These are phyloP conservation scores for Globisporangium lucens DNA, from an alignment of 352 stramenopile species.

Conservation along the genomic window DNA sequence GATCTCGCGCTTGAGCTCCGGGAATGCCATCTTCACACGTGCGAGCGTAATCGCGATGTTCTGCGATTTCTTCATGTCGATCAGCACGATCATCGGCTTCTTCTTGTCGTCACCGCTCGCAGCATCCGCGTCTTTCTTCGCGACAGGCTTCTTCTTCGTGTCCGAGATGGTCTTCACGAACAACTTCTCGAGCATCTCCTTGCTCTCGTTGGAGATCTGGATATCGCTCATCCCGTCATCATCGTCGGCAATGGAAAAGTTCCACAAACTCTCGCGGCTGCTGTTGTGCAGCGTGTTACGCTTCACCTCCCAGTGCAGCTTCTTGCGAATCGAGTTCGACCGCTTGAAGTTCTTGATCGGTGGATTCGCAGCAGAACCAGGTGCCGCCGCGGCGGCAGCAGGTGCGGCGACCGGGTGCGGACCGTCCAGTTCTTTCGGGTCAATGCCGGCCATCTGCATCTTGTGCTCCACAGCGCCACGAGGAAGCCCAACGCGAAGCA, in stretches of 20 bases:
- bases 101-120: conserved; percentile 42
- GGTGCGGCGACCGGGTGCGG: conserved; percentile 34
- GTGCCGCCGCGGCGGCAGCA: conserved; percentile 3
- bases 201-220: conserved; percentile 66
- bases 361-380: neutral
- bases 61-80: conserved; percentile 88
- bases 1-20: conserved; percentile 71
- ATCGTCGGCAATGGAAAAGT: conserved; percentile 33
- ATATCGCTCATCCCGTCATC: conserved; percentile 46
- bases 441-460: conserved; percentile 71
- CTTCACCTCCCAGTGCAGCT: conserved; percentile 79
- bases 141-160: conserved; percentile 36
- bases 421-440: conserved; percentile 66
- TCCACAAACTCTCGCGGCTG: conserved; percentile 69
- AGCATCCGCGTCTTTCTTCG: conserved; percentile 20
- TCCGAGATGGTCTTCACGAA: conserved; percentile 74
- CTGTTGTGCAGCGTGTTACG: conserved; percentile 24
- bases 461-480: conserved; percentile 83
- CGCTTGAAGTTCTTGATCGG: conserved; percentile 42
- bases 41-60: conserved; percentile 86
- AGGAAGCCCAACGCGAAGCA: conserved; percentile 74
- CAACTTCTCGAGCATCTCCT: conserved; percentile 68
- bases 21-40: conserved; percentile 67
- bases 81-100: conserved; percentile 70
- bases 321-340: conserved; percentile 80